Conservation (phyloP, 352 stramenopile species). For the Globisporangium ultimum region DNA sequence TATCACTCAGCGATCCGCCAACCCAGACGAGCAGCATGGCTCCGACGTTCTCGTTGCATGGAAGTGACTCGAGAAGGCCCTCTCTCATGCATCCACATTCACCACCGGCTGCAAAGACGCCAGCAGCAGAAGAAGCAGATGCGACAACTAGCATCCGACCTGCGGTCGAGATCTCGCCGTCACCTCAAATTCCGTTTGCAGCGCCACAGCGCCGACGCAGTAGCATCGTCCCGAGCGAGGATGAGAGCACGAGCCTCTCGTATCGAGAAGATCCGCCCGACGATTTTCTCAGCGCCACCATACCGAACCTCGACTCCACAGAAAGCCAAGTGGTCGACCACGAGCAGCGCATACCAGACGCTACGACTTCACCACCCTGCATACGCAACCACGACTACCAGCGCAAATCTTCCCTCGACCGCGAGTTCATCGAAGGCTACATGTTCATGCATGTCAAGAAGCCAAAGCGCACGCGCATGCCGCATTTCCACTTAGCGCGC, state of each 20-base stretch:
- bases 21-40: too few species aligned
- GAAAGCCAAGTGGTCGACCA: neutral
- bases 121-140: neutral
- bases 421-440: slow-evolving; percentile 41
- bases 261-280: neutral
- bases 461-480: slow-evolving; percentile 29
- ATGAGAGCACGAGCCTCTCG: neutral
- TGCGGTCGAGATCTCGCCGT: neutral
- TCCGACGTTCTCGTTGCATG: too few species aligned
- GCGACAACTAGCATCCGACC: neutral
- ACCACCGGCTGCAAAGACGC: too few species aligned
- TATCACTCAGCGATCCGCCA: too few species aligned
- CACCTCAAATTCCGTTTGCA: neutral
- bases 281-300: neutral
- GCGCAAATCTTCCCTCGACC: slow-evolving; percentile 30
- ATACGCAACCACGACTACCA: neutral
- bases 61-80: too few species aligned
- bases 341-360: neutral
- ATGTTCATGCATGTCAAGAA: slow-evolving; percentile 75
- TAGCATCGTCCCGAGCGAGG: neutral
- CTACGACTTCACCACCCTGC: neutral
- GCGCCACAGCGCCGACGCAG: neutral
- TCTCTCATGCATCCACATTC: too few species aligned
- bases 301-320: neutral
- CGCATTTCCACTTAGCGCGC: slow-evolving; percentile 29